Percentiles rank a stretch among this genome's conserved stretches.
phyloP scores from a whole-genome alignment of 2,329 filamentous ascomycete species.

The Blastomyces gilchristii region DNA sequence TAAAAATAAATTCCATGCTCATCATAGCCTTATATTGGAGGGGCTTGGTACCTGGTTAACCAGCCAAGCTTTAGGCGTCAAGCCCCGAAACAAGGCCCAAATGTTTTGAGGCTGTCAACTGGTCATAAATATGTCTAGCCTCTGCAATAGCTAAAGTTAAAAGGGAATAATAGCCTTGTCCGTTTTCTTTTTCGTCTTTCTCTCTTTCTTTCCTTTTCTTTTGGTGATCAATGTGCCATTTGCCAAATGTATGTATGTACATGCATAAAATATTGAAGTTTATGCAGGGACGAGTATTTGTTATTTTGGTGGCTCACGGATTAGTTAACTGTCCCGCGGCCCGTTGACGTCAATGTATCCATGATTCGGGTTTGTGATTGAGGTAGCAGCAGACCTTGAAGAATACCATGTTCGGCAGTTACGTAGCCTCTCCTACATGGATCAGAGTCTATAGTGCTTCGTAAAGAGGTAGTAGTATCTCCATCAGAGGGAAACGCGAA shows the following conservation, averaged over 20 bases:
- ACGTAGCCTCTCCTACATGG: neutral
- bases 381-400: neutral
- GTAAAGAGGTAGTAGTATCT: neutral
- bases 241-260: neutral
- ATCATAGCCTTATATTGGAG: too few species aligned
- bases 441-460: neutral
- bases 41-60: too few species aligned
- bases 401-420: neutral
- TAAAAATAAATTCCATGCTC: too few species aligned
- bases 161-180: neutral
- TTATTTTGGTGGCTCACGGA: too few species aligned
- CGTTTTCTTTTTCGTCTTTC: neutral
- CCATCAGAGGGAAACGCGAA: neutral
- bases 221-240: neutral
- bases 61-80: too few species aligned
- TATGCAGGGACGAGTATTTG: neutral
- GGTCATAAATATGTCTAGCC: too few species aligned
- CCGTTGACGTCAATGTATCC: neutral
- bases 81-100: too few species aligned
- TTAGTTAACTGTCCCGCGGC: neutral
- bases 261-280: neutral
- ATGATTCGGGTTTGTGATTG: too few species aligned
- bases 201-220: neutral
- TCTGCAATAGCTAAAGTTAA: too few species aligned
- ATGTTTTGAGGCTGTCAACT: too few species aligned